Evolutionary conservation across 202 grass and related monocot genomes (phyloP).

Genomic region (Digitaria exilis): DNA sequence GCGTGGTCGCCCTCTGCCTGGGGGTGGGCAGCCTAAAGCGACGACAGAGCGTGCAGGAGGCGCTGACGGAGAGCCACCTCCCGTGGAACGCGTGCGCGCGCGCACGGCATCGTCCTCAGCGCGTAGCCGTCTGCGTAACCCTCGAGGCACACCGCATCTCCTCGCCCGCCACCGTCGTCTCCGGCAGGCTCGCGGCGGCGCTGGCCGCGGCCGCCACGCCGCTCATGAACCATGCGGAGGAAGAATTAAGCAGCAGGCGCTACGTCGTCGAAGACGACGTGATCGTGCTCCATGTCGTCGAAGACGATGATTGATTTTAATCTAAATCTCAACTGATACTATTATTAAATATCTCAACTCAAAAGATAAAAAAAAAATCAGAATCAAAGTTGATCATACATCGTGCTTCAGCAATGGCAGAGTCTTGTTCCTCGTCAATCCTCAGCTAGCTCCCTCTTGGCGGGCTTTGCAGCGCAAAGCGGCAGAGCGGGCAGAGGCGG

Average conservation of each 20-base stretch:
- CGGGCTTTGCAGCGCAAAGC: constrained; percentile 8
- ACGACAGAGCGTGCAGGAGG: constrained; percentile 20
- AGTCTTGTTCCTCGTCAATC: too few species aligned
- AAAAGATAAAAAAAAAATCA: too few species aligned
- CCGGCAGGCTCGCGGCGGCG: background rate
- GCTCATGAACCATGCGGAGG: too few species aligned
- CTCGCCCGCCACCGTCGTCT: background rate
- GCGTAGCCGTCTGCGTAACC: background rate
- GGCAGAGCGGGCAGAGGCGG: constrained; percentile 32
- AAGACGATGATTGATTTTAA: too few species aligned
- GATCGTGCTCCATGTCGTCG: too few species aligned
- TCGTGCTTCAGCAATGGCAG: too few species aligned
- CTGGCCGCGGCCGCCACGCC: background rate
- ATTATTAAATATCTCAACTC: too few species aligned
- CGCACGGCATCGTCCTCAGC: constrained; percentile 17
- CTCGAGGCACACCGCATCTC: constrained; percentile 4
- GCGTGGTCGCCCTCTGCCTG: too few species aligned
- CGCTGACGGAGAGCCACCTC: background rate
- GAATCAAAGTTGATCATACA: too few species aligned
- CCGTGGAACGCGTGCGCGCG: constrained; percentile 27
- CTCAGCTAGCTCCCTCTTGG: too few species aligned
- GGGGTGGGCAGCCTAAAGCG: background rate
- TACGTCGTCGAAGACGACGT: background rate
- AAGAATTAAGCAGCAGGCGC: background rate
- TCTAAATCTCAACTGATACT: too few species aligned